A percentile compares a stretch with the other conserved stretches of the same genome.
Evolutionary conservation across 2,329 filamentous ascomycete species (phyloP).

Genomic region (Dothidotthia symphoricarpi): DNA sequence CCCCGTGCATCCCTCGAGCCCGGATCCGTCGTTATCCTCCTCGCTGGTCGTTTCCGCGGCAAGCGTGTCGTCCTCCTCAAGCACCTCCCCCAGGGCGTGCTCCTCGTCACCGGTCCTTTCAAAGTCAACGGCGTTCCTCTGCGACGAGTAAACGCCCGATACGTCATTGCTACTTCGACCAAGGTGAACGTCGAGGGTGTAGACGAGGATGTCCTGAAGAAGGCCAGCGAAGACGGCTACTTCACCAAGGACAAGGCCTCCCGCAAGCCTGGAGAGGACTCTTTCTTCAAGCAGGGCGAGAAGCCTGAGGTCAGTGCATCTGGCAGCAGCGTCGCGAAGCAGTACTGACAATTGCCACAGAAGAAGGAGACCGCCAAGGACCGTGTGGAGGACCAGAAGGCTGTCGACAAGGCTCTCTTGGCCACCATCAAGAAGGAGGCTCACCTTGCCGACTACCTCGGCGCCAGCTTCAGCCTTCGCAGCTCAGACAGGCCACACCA

Average conservation of each 20-base stretch:
- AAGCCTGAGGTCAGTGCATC: conserved; percentile 78
- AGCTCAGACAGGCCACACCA: conserved; percentile 99
- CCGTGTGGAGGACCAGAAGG: conserved; percentile 96
- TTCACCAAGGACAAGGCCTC: conserved; percentile 93
- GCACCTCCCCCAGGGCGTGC: conserved; percentile 93
- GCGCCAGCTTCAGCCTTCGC: conserved; percentile 94
- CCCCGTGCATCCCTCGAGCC: conserved; percentile 87
- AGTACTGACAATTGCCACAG: conserved; percentile 50
- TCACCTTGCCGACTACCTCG: conserved; percentile 89
- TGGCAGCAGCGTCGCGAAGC: background rate
- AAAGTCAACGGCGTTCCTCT: conserved; percentile 99
- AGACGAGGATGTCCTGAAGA: conserved; percentile 69
- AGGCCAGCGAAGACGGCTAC: conserved; percentile 81
- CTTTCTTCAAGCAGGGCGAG: conserved; percentile 99
- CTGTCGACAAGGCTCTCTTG: conserved; percentile 93
- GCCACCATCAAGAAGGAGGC: conserved; percentile 98
- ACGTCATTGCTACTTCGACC: conserved; percentile 87
- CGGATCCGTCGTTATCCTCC: conserved; percentile 96
- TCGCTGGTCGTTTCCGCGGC: conserved; percentile 98
- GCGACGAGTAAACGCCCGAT: conserved; percentile 86
- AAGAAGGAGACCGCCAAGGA: conserved; percentile 95
- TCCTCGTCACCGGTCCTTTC: conserved; percentile 99
- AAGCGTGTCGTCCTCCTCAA: conserved; percentile 99
- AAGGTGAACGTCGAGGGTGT: conserved; percentile 82
- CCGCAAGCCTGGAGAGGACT: conserved; percentile 96